Conservation (phyloP, 352 stramenopile species). For the Globisporangium paroecandrum region DNA sequence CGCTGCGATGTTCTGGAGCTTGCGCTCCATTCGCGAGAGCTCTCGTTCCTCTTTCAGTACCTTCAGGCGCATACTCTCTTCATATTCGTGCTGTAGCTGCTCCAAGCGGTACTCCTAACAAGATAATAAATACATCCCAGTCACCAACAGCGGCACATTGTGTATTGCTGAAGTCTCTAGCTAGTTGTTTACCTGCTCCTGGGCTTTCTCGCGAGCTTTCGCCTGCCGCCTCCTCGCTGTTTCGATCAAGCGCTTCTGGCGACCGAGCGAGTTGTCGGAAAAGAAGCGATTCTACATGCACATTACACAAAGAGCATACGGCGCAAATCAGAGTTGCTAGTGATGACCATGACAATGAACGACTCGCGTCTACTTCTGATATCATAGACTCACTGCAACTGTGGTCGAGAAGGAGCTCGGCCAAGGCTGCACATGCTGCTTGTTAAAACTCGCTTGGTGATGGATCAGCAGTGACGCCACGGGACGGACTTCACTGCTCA, state of each 20-base stretch:
- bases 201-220: constrained; percentile 40
- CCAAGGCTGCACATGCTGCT: constrained; percentile 23
- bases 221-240: constrained; percentile 54
- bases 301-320: neutral
- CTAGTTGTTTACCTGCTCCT: constrained; percentile 38
- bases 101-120: constrained; percentile 40
- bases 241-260: constrained; percentile 52
- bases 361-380: neutral
- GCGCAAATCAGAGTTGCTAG: neutral
- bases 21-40: constrained; percentile 46
- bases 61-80: constrained; percentile 32
- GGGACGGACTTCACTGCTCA: constrained; percentile 24
- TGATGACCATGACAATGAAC: neutral
- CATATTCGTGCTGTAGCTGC: constrained; percentile 45
- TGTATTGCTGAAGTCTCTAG: too few species aligned
- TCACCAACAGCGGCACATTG: neutral
- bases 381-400: constrained; percentile 27
- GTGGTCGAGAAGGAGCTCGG: constrained; percentile 34
- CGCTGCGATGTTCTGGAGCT: constrained; percentile 59
- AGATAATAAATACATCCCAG: neutral
- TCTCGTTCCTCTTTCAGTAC: constrained; percentile 48
- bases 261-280: constrained; percentile 61
- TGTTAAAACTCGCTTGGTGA: constrained; percentile 30
- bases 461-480: constrained; percentile 36
- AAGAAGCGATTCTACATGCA: constrained; percentile 61